A percentile compares a stretch with the other conserved stretches of the same genome.
Conservation (phyloP, 495 filamentous ascomycete species). For the Gamarada debralockiae region DNA sequence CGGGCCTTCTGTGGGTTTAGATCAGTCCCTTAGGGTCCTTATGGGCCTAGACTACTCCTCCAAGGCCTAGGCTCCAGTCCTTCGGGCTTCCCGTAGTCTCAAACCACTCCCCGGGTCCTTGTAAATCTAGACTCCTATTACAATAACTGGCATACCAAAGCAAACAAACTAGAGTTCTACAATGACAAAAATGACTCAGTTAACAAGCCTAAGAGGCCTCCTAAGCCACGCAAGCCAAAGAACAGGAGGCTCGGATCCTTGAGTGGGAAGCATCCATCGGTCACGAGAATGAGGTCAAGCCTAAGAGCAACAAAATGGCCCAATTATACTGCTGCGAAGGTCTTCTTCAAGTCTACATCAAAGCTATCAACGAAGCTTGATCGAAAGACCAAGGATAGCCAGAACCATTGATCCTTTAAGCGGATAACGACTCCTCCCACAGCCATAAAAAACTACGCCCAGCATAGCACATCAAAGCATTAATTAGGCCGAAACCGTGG, state of each 20-base stretch:
- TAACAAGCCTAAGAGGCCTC: conserved; percentile 7
- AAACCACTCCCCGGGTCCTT: too few species aligned
- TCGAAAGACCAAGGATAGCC: too few species aligned
- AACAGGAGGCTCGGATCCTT: background rate
- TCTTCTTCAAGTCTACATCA: conserved; percentile 7
- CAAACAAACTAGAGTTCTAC: too few species aligned
- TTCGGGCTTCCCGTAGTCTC: too few species aligned
- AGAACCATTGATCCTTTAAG: conserved; percentile 8
- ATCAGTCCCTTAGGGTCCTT: too few species aligned
- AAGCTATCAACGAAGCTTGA: too few species aligned
- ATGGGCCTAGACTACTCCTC: too few species aligned
- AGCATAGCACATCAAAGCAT: conserved; percentile 1
- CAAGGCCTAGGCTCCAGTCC: too few species aligned
- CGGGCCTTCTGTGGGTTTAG: too few species aligned
- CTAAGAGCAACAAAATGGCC: conserved; percentile 11
- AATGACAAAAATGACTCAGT: too few species aligned
- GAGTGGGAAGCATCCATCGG: conserved; percentile 4
- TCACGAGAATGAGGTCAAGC: background rate
- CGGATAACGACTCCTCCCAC: conserved; percentile 1
- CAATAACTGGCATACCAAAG: too few species aligned
- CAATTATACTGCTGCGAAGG: conserved; percentile 11
- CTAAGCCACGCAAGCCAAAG: background rate
- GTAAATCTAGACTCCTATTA: too few species aligned
- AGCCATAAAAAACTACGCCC: background rate
- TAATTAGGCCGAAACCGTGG: background rate